Evolutionary conservation across 2,329 filamentous ascomycete species (phyloP), one percentile per base, ranked within the genome.

Genomic region (Leptographium flavum): DNA sequence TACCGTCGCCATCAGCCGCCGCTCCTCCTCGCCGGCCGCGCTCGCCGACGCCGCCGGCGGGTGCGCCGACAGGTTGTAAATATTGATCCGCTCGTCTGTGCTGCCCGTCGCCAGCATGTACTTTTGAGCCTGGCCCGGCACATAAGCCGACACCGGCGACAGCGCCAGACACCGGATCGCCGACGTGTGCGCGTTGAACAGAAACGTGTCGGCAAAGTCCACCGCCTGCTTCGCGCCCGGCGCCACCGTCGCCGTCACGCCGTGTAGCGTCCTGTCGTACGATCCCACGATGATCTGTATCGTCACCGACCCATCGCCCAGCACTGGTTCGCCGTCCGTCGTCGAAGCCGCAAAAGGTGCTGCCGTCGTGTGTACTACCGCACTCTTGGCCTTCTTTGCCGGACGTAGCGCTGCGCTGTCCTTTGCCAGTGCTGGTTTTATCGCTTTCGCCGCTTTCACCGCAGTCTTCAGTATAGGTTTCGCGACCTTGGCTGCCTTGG

Each of bases 71-170:
- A 98, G 69, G 49, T 81, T 87, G 70, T 94, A 98, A 45, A 98
- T 73, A 59, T 98, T 95, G 66, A 98, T 85, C 50, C 87, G 79
- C 65, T 95, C 87, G 63, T 98, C 92, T 22, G 86, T 93, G 61
- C 84, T 83, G 53, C 92, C 92, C 10, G 84, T 94, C 13, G 92
- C 92, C 41, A 98, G 76, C 53, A 92, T 81, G 42, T 94, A 74
- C 60, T 92, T 94, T 58, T 86, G 82, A n/a, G 68, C 65, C 61
- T 82, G 80, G 52, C 70, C 76, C 13, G 67, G 70, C 46, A 67
- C 58, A 2, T 71, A 68, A 17, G 72, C 73, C 13, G 85, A 84
- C 1, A 83, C 70, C 3, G 83, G 82, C 9, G 90, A 95, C 49
- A 95, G 65, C 22, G 88, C 87, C 30, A 98, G 72, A 59, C 86